A percentile compares a stretch with the other conserved stretches of the same genome.
Conservation (phyloP, 257 asterid species). For the Ilex asprella region DNA sequence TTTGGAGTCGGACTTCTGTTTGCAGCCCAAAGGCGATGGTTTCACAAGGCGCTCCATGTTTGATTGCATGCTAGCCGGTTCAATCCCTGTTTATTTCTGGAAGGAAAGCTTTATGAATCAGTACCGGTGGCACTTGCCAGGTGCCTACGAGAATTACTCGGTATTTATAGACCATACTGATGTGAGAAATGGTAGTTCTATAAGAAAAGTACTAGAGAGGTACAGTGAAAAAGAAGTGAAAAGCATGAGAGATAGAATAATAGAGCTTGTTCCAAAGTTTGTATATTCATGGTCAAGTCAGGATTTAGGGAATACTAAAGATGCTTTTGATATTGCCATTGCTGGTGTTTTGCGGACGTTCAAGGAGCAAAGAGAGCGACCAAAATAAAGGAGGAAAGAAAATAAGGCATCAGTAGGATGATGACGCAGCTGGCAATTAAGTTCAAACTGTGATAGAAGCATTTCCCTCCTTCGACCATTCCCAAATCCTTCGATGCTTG, state of each 20-base stretch:
- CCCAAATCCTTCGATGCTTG: too few relatives aligned
- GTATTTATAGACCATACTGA: conserved; percentile 57
- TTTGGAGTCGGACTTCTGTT: conserved; percentile 58
- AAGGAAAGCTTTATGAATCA: conserved; percentile 56
- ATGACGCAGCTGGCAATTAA: too few relatives aligned
- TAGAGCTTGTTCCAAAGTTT: conserved; percentile 64
- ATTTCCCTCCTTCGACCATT: too few relatives aligned
- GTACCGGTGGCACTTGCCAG: conserved; percentile 82
- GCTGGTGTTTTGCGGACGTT: conserved; percentile 74
- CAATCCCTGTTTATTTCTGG: conserved; percentile 77
- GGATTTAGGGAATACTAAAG: conserved; percentile 41
- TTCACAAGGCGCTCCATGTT: conserved; percentile 54
- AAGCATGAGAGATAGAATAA: conserved; percentile 63
- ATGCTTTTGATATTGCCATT: conserved; percentile 83
- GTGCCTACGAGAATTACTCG: conserved; percentile 69
- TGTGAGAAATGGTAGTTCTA: conserved; percentile 48
- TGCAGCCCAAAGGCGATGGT: conserved; percentile 75
- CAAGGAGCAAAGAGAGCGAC: conserved; percentile 23
- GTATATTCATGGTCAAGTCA: conserved; percentile 50
- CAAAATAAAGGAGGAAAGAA: too few relatives aligned
- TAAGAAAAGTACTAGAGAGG: conserved; percentile 48
- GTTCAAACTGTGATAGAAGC: too few relatives aligned
- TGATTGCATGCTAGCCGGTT: conserved; percentile 80
- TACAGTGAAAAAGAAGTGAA: conserved; percentile 42
- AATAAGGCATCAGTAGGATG: too few relatives aligned